Base-by-base conservation (phyloP, 768 basidiomycete species). In the Sarcomyxa edulis region DNA sequence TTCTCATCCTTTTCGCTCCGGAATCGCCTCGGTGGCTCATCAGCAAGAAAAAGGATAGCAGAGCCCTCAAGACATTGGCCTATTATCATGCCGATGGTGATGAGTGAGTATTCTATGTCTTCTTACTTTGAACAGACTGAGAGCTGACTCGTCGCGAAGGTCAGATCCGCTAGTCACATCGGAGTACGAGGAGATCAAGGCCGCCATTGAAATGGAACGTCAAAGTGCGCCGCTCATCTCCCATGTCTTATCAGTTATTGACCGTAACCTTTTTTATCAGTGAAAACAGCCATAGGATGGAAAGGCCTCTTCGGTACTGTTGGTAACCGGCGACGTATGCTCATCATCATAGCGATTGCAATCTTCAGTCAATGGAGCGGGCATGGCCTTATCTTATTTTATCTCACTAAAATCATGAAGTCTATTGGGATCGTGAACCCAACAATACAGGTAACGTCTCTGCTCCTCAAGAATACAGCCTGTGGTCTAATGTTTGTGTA, bases 311-410 rank as follows among this genome's bases (percentile, higher is more conserved):
- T 78, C 53, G 67, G 57, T 50, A 72, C 62, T 9, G 58, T 56
- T 2, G 79, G 76, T 10, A 81, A 81, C 58, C 58, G 68, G 30
- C 62, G 62, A 26, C 68, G 78, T 9, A 61, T 80, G 59, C 61
- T 70, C 35, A 69, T 81, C 42, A 72, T 79, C 49, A 49, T 80
- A 36, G 72, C 72, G 5, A 60, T 81, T 26, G 76, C 71, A 0
- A 68, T 79, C 60, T 77, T 78, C 62, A 73, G 71, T 5, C 76
- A 78, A 46, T 76, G 74, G 73, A 68, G 66, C 36, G 71, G 72
- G 7, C 71, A 74, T 37, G 72, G 72, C 46, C 58, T 76, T 15
- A 65, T 74, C 12, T 81, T 77, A 1, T 81, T 76, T 61, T 84
- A 76, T 52, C 64, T 76, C 46, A 72, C 69, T 64, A 72, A 71